These are phyloP conservation scores for Boechera stricta DNA, from an alignment of 345 rosid species.

Conservation along the genomic window DNA sequence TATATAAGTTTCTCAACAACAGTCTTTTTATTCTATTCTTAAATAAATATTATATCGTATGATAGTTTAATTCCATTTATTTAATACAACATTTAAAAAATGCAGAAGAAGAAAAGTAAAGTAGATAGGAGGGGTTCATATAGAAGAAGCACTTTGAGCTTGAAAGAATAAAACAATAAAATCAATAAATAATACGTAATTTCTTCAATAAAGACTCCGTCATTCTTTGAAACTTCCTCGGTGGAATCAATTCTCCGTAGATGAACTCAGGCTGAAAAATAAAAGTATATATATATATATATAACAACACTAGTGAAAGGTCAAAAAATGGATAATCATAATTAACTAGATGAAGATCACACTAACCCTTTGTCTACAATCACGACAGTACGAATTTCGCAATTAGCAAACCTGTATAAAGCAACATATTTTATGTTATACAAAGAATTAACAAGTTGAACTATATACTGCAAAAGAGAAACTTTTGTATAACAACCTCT, in stretches of 20 bases:
- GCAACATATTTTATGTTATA: neutral
- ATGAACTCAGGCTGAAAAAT: conserved; percentile 28
- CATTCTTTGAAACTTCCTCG: conserved; percentile 30
- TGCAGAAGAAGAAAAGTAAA: neutral
- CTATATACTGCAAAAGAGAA: neutral
- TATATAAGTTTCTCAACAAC: neutral
- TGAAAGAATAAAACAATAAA: conserved; percentile 34
- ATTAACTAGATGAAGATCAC: neutral
- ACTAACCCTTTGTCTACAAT: conserved; percentile 48
- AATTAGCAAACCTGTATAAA: conserved; percentile 41
- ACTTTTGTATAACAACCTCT: conserved; percentile 31
- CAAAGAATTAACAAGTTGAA: neutral
- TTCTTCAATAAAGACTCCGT: conserved; percentile 1
- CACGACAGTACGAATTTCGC: conserved; percentile 46
- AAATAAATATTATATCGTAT: neutral
- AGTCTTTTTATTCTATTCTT: neutral
- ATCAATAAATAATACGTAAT: conserved; percentile 7
- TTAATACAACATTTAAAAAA: neutral
- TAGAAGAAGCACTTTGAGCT: conserved; percentile 7
- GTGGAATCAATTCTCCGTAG: conserved; percentile 26
- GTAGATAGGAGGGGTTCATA: conserved; percentile 8
- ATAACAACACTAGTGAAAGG: conserved; percentile 1
- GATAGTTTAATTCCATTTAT: neutral
- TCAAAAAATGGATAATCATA: conserved; percentile 13
- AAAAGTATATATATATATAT: neutral